These are phyloP conservation scores for Sophora flavescens DNA, from an alignment of 306 rosid genomes.

Conservation along the genomic window DNA sequence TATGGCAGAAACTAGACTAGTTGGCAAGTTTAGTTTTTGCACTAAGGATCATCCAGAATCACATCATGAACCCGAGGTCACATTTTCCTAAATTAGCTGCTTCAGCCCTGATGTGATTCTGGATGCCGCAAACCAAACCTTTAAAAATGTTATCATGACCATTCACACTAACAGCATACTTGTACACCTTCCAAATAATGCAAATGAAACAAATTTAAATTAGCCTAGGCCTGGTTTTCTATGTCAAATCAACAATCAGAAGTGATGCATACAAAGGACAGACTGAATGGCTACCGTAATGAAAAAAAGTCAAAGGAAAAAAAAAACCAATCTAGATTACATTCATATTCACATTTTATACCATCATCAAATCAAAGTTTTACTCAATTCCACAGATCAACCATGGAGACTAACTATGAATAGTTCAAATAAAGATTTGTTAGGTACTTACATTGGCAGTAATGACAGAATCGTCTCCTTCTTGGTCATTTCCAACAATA, in stretches of 20 bases:
- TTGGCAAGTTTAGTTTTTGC: not conserved
- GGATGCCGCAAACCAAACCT: constrained; percentile 29
- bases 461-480: constrained; percentile 95
- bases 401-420: constrained; percentile 1
- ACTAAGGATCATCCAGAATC: constrained; percentile 15
- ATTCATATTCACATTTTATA: not conserved
- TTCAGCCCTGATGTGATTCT: not conserved
- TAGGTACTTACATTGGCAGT: constrained; percentile 76
- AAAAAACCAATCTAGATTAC: not conserved
- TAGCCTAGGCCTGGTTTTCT: constrained; percentile 9
- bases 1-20: not conserved
- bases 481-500: constrained; percentile 98
- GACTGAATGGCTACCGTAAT: not conserved
- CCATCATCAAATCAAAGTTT: not conserved
- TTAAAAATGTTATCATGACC: constrained; percentile 16
- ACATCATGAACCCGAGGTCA: constrained; percentile 12
- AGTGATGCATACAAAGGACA: not conserved
- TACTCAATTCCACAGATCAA: not conserved
- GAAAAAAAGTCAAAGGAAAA: not conserved
- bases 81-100: not conserved
- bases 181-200: not conserved
- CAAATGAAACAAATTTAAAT: constrained; percentile 1
- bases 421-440: not conserved
- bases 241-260: not conserved
- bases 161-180: not conserved